Conservation (phyloP, 306 rosid species). For the Psophocarpus tetragonolobus region DNA sequence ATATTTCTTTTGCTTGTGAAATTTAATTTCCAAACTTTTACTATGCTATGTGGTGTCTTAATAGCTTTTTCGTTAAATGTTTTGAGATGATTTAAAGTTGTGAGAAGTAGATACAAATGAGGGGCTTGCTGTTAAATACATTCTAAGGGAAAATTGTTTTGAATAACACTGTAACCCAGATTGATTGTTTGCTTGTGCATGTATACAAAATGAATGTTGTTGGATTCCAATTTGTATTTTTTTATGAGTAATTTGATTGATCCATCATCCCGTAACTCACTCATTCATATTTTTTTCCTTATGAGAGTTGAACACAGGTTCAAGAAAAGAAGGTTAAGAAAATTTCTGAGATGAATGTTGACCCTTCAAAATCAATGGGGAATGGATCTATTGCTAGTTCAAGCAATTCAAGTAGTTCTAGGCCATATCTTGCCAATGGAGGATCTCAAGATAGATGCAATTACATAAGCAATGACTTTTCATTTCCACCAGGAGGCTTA, state of each 20-base stretch:
- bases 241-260: neutral
- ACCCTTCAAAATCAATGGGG: conserved; percentile 70
- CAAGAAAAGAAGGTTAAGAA: conserved; percentile 98
- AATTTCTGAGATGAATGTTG: conserved; percentile 84
- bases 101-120: neutral
- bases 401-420: conserved; percentile 65
- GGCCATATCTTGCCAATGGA: conserved; percentile 73
- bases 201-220: conserved; percentile 11
- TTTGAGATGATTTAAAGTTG: neutral
- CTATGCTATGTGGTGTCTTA: neutral
- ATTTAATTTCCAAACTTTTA: neutral
- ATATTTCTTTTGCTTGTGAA: neutral
- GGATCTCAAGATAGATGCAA: conserved; percentile 62
- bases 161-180: neutral
- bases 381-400: conserved; percentile 86
- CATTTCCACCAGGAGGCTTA: conserved; percentile 79
- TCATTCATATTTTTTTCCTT: conserved; percentile 10
- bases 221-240: conserved; percentile 22
- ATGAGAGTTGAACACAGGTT: conserved; percentile 62
- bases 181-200: conserved; percentile 21
- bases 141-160: conserved; percentile 7
- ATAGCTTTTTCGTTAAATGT: neutral
- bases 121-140: neutral
- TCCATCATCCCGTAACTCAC: conserved; percentile 13
- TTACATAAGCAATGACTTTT: conserved; percentile 60